Conservation (phyloP, 371 early-diverging fungal genomes). For the Mucor sp. region DNA sequence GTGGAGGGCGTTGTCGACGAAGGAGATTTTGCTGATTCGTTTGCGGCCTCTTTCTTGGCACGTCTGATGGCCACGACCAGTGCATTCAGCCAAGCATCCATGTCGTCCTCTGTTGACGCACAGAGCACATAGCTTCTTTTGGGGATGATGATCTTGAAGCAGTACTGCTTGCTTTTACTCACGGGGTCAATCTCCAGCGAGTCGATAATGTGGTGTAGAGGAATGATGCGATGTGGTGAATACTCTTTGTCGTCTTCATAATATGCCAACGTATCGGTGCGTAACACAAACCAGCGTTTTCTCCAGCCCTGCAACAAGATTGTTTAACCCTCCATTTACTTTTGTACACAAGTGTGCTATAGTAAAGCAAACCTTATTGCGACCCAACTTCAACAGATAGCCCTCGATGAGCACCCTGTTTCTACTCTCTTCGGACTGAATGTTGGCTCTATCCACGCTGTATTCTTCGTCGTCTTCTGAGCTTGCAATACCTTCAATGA, state of each 20-base stretch:
- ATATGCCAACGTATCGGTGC: constrained; percentile 73
- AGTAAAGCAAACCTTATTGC: constrained; percentile 55
- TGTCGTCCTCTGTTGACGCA: constrained; percentile 60
- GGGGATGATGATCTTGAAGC: constrained; percentile 77
- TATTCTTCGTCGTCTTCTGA: constrained; percentile 57
- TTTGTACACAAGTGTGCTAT: too few relatives aligned
- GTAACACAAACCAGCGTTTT: constrained; percentile 84
- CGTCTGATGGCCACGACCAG: constrained; percentile 56
- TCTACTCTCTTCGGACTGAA: constrained; percentile 41
- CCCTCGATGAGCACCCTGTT: constrained; percentile 69
- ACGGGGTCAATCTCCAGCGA: constrained; percentile 74
- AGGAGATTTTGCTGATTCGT: not conserved
- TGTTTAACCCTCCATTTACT: not conserved
- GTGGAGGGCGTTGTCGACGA: constrained; percentile 9
- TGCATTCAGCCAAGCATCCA: constrained; percentile 70
- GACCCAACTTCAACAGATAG: constrained; percentile 69
- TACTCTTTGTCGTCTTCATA: constrained; percentile 84
- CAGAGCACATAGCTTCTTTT: constrained; percentile 75
- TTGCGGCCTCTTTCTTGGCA: constrained; percentile 39
- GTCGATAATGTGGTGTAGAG: constrained; percentile 70
- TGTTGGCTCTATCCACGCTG: constrained; percentile 31
- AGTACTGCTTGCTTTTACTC: constrained; percentile 59
- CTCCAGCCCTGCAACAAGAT: constrained; percentile 65
- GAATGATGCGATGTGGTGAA: constrained; percentile 71
- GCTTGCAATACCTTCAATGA: constrained; percentile 43